These are phyloP conservation scores for Cordyceps javanica DNA, from an alignment of 2,329 filamentous ascomycete species.

Conservation along the genomic window DNA sequence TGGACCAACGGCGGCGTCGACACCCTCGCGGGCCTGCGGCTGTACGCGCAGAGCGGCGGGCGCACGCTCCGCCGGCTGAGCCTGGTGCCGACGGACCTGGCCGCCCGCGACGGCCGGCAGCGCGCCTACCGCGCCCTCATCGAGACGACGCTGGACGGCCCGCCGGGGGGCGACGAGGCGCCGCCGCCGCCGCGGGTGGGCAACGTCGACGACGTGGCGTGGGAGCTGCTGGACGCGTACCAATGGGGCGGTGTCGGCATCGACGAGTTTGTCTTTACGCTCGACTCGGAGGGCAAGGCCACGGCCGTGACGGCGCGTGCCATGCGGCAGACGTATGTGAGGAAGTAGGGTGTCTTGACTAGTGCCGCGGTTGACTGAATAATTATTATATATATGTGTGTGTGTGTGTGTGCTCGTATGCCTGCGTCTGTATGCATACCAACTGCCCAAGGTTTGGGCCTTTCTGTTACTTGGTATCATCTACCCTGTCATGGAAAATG, in stretches of 20 bases:
- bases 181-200: background rate
- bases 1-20: constrained; percentile 13
- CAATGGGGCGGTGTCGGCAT: constrained; percentile 16
- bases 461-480: too few species aligned
- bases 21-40: constrained; percentile 7
- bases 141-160: background rate
- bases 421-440: too few species aligned
- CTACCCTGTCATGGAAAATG: too few species aligned
- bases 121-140: background rate
- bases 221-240: constrained; percentile 13
- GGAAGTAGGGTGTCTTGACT: too few species aligned
- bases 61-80: constrained; percentile 3
- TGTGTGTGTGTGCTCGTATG: too few species aligned
- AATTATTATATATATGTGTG: too few species aligned
- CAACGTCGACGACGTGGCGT: constrained; percentile 11
- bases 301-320: constrained; percentile 10
- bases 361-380: too few species aligned
- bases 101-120: background rate
- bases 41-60: constrained; percentile 10
- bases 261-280: constrained; percentile 17
- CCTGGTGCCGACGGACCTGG: background rate
- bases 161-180: background rate
- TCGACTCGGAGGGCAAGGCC: background rate
- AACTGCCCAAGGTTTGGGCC: too few species aligned
- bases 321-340: background rate